Evolutionary conservation across 495 filamentous ascomycete species (phyloP).

Genomic region (Amphirosellinia nigrospora): DNA sequence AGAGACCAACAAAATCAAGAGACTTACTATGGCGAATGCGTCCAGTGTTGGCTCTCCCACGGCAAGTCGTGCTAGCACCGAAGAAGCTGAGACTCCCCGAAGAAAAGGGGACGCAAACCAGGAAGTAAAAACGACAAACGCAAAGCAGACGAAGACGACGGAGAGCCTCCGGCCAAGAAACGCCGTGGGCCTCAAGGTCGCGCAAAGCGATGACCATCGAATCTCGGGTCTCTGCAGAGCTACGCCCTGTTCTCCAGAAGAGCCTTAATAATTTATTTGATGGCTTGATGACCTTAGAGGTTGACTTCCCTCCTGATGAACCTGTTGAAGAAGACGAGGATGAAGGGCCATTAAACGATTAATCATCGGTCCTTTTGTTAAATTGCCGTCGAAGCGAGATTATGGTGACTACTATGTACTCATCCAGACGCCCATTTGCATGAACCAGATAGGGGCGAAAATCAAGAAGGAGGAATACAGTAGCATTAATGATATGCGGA

Average conservation of each 20-base stretch:
- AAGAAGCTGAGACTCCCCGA: conserved; percentile 64
- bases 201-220: conserved; percentile 56
- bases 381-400: conserved; percentile 81
- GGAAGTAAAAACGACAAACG: conserved; percentile 75
- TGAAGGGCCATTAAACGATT: conserved; percentile 61
- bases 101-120: conserved; percentile 82
- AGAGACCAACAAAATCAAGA: conserved; percentile 73
- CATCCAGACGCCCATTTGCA: conserved; percentile 89
- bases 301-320: conserved; percentile 61
- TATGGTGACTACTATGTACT: conserved; percentile 95
- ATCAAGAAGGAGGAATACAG: conserved; percentile 94
- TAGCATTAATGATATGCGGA: conserved; percentile 76
- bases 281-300: conserved; percentile 78
- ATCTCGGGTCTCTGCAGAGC: conserved; percentile 46
- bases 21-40: conserved; percentile 48
- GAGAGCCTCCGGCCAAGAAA: conserved; percentile 81
- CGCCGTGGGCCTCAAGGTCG: conserved; percentile 68
- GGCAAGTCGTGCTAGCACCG: conserved; percentile 78
- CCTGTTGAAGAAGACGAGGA: conserved; percentile 61
- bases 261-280: conserved; percentile 78
- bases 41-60: conserved; percentile 74
- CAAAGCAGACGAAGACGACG: conserved; percentile 83
- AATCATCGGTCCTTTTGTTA: conserved; percentile 94
- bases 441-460: conserved; percentile 89
- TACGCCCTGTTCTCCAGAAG: conserved; percentile 71